Conservation (phyloP, 345 rosid genomes). For the Eucalyptus viminalis region DNA sequence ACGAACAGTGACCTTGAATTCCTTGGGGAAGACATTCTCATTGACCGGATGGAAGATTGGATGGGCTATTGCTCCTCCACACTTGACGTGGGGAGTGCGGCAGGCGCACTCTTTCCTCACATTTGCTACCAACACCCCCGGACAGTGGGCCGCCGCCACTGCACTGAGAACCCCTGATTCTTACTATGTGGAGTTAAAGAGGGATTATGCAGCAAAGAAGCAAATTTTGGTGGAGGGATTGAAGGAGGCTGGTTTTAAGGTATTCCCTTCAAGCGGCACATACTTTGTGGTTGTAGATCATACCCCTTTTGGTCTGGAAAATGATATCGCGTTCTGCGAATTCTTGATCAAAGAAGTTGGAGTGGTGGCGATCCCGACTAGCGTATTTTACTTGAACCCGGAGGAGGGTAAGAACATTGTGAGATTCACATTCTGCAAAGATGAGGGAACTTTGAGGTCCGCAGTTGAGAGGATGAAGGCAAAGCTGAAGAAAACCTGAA, state of each 20-base stretch:
- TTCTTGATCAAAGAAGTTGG: constrained; percentile 91
- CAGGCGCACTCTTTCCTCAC: constrained; percentile 91
- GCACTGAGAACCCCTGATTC: constrained; percentile 83
- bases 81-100: constrained; percentile 83
- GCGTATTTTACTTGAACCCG: constrained; percentile 81
- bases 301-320: constrained; percentile 70
- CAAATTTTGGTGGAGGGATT: constrained; percentile 75
- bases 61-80: constrained; percentile 93
- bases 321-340: constrained; percentile 81
- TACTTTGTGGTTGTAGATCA: constrained; percentile 90
- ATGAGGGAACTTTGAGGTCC: constrained; percentile 70
- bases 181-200: constrained; percentile 58
- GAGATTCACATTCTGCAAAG: constrained; percentile 92
- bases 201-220: constrained; percentile 75
- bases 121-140: constrained; percentile 77
- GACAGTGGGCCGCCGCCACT: constrained; percentile 61
- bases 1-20: constrained; percentile 83
- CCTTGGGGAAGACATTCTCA: constrained; percentile 89
- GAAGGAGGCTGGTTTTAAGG: constrained; percentile 72
- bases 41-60: constrained; percentile 99
- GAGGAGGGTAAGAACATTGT: constrained; percentile 95
- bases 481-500: constrained; percentile 54
- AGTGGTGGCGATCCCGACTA: constrained; percentile 86
- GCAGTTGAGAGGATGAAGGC: constrained; percentile 87
- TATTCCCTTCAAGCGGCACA: constrained; percentile 90